Base-by-base conservation (phyloP, 257 asterid species). In the Mitragyna speciosa region DNA sequence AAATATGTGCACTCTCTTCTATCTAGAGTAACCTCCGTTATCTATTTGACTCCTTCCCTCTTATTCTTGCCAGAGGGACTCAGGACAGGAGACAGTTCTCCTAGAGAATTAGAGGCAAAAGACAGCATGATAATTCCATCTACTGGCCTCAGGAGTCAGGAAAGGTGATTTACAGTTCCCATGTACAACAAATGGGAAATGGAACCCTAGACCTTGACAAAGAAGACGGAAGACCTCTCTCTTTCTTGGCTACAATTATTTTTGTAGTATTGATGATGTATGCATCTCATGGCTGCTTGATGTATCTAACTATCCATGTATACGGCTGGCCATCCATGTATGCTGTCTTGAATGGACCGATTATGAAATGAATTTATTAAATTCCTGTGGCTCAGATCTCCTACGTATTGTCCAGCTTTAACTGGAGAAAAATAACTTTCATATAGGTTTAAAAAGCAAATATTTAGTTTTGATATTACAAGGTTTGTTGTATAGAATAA, bases 121-220 rank as follows among this genome's bases (percentile, higher is more conserved):
- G 65, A 58, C 58, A 78, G 41, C 73, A 52, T 41, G 54, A 78
- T 61, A 84, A 77, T 77, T 75, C 75, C 82, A 72, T 80, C 31
- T 70, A 39, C 72, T 68, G 76, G 79, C 30, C 65, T 67, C 67
- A 70, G 84, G 84, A 76, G n/a, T n/a, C n/a, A n/a, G n/a, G n/a
- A n/a, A 45, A 43, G 43, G 17, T 22, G 48, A 15, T 12, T 12
- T 45, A 7, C 41, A 54, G 43, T 33, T 72, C 49, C 72, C 61
- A 28, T 47, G 64, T 76, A 75, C 74, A 82, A 81, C 69, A 81
- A 73, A 80, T 87, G 86, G 77, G 79, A 85, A 85, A 86, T 75
- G 76, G 85, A 93, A 88, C 95, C 97, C 93, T 90, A 91, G 86
- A 75, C 45, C 48, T 48, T 72, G 82, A 80, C 79, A 78, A 89